Conservation (phyloP, 1,139 yeast genomes). For the Starmera stellimalicola region DNA sequence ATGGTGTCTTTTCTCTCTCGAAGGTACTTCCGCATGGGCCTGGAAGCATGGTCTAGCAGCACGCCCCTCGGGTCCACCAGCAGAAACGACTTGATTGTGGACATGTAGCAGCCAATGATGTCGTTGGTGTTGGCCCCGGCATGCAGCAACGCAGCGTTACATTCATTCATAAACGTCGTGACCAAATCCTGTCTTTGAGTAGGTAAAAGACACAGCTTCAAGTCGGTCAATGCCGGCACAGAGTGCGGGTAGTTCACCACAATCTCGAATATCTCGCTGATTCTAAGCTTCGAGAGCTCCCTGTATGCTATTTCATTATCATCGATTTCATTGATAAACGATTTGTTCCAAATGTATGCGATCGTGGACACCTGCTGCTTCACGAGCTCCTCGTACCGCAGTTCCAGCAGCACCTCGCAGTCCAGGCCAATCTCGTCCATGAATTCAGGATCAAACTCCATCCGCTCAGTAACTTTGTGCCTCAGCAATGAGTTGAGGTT, state of each 20-base stretch:
- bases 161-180: constrained; percentile 42
- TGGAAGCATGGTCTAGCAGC: constrained; percentile 61
- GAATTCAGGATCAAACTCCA: constrained; percentile 8
- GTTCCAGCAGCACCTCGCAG: constrained; percentile 6
- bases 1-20: constrained; percentile 70
- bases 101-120: constrained; percentile 59
- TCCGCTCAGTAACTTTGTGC: constrained; percentile 4
- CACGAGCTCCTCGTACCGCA: constrained; percentile 7
- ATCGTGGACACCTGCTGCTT: constrained; percentile 2
- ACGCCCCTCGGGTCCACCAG: constrained; percentile 87
- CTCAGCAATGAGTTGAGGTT: constrained; percentile 11
- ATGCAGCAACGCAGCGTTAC: constrained; percentile 50
- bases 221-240: constrained; percentile 50
- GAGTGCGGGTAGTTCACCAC: constrained; percentile 53
- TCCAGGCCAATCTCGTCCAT: constrained; percentile 11
- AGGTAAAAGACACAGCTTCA: constrained; percentile 37
- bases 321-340: constrained; percentile 12
- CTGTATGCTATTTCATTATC: constrained; percentile 25
- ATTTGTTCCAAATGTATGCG: constrained; percentile 13
- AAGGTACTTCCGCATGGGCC: constrained; percentile 60
- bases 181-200: constrained; percentile 18
- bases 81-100: constrained; percentile 63
- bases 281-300: constrained; percentile 43
- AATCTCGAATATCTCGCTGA: constrained; percentile 56
- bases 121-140: constrained; percentile 80